phyloP scores from a whole-genome alignment of 2,329 filamentous ascomycete species.

The Ophiostoma fasciatum region DNA sequence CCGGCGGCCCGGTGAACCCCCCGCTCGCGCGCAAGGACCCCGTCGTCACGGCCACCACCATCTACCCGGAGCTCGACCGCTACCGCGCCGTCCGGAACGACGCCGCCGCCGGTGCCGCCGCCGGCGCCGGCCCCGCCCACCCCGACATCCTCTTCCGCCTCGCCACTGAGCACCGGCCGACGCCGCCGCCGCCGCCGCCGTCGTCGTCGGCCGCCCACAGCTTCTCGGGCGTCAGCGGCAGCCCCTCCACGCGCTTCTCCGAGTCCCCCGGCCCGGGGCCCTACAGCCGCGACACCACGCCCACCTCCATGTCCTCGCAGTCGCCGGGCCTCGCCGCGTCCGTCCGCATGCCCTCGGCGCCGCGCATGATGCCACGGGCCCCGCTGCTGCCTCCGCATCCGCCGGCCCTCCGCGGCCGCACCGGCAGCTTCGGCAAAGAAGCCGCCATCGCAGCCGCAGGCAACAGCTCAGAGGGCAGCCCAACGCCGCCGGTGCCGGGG shows the following conservation, averaged over 20 bases:
- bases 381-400: no score
- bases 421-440: conserved; percentile 40
- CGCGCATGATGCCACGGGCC: no score
- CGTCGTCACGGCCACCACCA: conserved; percentile 28
- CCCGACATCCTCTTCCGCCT: conserved; percentile 39
- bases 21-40: no score
- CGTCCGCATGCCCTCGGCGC: conserved; percentile 28
- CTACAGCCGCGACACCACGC: conserved; percentile 65
- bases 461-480: no score
- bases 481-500: no score
- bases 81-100: conserved; percentile 39
- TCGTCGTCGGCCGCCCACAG: conserved; percentile 44
- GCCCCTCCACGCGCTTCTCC: conserved; percentile 61
- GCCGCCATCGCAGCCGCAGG: no score
- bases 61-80: conserved; percentile 47
- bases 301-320: conserved; percentile 62
- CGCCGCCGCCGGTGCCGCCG: conserved; percentile 18
- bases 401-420: conserved; percentile 41
- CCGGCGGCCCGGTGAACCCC: no score
- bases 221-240: conserved; percentile 47
- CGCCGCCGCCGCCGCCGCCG: conserved; percentile 49
- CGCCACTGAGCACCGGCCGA: conserved; percentile 44
- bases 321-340: conserved; percentile 47
- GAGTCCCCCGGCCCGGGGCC: conserved; percentile 54
- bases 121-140: conserved; percentile 16